Evolutionary conservation across 2,329 filamentous ascomycete genomes (phyloP).

Genomic region (Colletotrichum sp.): DNA sequence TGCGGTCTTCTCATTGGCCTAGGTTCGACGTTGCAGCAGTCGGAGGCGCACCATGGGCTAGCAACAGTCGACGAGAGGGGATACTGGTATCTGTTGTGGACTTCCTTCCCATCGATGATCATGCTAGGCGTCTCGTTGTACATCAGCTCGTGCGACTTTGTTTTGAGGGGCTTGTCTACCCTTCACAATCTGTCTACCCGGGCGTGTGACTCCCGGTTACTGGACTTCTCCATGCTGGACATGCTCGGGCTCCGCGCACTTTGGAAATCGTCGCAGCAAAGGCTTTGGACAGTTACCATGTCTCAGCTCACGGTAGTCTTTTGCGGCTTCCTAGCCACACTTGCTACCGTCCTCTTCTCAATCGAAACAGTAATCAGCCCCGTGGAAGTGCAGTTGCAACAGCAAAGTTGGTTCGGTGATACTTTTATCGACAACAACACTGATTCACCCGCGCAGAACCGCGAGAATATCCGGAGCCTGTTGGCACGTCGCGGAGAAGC

Average conservation of each 20-base stretch:
- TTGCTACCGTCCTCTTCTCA: neutral
- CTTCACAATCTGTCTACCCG: neutral
- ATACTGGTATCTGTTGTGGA: conserved; percentile 5
- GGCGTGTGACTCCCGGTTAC: neutral
- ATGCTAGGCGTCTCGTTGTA: conserved; percentile 3
- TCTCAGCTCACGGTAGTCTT: neutral
- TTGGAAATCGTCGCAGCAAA: neutral
- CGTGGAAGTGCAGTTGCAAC: neutral
- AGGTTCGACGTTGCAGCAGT: neutral
- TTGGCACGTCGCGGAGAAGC: neutral
- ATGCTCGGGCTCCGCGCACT: neutral
- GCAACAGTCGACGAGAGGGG: neutral
- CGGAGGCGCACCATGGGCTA: neutral
- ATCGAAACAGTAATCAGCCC: neutral
- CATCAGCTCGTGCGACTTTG: neutral
- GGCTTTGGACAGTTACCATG: neutral
- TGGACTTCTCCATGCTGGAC: neutral
- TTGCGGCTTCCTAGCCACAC: neutral
- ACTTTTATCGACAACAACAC: neutral
- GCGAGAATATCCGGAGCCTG: neutral
- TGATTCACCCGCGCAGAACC: neutral
- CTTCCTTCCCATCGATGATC: neutral
- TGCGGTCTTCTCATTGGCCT: neutral
- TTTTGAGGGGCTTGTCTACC: neutral
- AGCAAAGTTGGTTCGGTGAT: neutral